Evolutionary conservation across 768 basidiomycete genomes (phyloP).

Genomic region (Rhodotorula toruloides): DNA sequence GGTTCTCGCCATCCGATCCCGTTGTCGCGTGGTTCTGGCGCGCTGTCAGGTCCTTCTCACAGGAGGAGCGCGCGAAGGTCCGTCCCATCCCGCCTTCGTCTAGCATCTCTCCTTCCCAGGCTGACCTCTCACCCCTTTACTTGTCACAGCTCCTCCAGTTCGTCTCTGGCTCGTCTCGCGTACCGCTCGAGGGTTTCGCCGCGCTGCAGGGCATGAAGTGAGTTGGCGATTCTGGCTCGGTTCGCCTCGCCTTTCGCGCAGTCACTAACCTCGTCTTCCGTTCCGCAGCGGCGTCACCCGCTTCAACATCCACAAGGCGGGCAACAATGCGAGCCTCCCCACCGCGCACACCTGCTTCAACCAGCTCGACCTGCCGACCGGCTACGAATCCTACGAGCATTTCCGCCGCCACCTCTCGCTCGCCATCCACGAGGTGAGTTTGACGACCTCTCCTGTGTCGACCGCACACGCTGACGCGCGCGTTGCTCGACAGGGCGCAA

Average conservation of each 20-base stretch:
- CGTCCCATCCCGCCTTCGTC: background rate
- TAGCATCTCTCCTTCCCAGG: too few relatives aligned
- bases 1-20: conserved; percentile 73
- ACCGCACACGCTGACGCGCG: too few relatives aligned
- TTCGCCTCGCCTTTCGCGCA: background rate
- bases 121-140: background rate
- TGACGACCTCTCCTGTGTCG: background rate
- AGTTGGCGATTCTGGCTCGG: background rate
- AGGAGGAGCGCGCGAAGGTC: conserved; percentile 84
- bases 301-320: conserved; percentile 38
- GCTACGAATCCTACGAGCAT: conserved; percentile 91
- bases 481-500: background rate
- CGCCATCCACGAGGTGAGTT: conserved; percentile 88
- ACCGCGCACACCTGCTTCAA: conserved; percentile 43
- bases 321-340: conserved; percentile 15
- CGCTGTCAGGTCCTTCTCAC: conserved; percentile 91
- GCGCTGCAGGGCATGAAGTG: conserved; percentile 63
- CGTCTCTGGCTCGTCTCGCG: conserved; percentile 75
- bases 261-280: conserved; percentile 49
- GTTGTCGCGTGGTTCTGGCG: conserved; percentile 99
- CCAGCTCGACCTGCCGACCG: conserved; percentile 66
- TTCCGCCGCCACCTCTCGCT: conserved; percentile 80
- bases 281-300: conserved; percentile 26
- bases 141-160: conserved; percentile 70
- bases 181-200: conserved; percentile 87